Base-by-base conservation (phyloP, 1,139 yeast species). In the Chernovozyma sophiae-reginae region DNA sequence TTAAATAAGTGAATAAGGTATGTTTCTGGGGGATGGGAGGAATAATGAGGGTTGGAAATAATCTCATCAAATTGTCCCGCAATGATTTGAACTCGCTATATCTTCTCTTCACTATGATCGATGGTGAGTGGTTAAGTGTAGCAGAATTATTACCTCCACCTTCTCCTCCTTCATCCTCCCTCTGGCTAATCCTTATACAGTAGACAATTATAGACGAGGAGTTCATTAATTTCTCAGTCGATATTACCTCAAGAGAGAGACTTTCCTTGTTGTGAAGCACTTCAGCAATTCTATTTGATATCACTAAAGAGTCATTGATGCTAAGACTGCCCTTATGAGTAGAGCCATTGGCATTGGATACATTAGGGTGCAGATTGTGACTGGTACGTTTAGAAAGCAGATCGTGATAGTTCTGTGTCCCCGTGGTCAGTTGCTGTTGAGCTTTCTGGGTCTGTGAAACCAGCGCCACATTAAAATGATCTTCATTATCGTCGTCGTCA, bases 1-100 rank as follows among this genome's bases (percentile, higher is more conserved):
- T 51, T 35, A 71, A 53, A 42, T 65, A 68, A 31, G 68, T 60
- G 37, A 70, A 52, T 6, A 77, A 45, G 1, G 81, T 68, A 46
- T 77, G 82, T 44, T 76, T 77, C 44, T 74, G 81, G 0, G 82
- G 82, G 13, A 77, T 70, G 2, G 81, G 79, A 2, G 82, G 81
- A 10, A 77, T 60, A 13, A 76, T 62, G 28, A 68, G 52, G 1
- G 78, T 72, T 4, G 81, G 81, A 44, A 62, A 74, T 32, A 75
- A 55, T 46, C 63, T 63, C 32, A 65, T 53, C 28, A 77, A 50
- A 43, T 60, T 64, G 35, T 67, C 70, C 32, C 81, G 56, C 7
- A 76, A 58, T 10, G 79, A 73, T 42, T 66, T 71, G 52, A 77
- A 77, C 50, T 77, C 82, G 25, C 77, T 68, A 48, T 76, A 77